phyloP scores from a whole-genome alignment of 1,139 yeast species.

The Pichia sp. region DNA sequence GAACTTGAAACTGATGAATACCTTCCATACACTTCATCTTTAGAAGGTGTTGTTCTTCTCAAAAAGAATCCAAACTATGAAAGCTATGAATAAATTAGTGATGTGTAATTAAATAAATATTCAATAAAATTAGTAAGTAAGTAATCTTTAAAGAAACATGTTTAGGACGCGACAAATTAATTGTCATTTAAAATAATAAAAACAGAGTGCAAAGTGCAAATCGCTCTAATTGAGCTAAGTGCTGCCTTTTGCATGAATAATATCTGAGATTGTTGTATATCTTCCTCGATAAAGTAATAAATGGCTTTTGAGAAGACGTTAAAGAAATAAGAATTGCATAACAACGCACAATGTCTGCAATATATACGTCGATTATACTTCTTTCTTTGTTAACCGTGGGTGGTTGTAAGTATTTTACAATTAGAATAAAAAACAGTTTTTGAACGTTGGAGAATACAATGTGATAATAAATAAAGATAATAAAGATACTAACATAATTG shows the following conservation, averaged over 20 bases:
- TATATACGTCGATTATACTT: conserved; percentile 11
- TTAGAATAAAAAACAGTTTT: background rate
- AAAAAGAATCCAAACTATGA: conserved; percentile 81
- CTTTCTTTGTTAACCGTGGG: conserved; percentile 15
- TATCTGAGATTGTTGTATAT: too few species aligned
- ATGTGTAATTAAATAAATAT: background rate
- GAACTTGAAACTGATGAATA: conserved; percentile 95
- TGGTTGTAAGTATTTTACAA: conserved; percentile 14
- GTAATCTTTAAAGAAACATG: background rate
- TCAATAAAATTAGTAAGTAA: too few species aligned
- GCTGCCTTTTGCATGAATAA: background rate
- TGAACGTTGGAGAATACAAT: background rate
- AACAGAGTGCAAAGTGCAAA: background rate
- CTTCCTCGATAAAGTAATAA: too few species aligned
- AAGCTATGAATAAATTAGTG: conserved; percentile 1
- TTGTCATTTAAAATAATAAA: too few species aligned
- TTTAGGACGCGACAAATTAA: background rate
- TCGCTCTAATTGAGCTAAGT: background rate
- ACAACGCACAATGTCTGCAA: conserved; percentile 9
- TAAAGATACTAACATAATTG: background rate
- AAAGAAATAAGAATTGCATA: background rate
- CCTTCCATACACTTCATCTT: conserved; percentile 68
- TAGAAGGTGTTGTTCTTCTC: conserved; percentile 91
- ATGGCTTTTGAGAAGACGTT: too few species aligned
- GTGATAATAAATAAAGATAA: background rate